phyloP scores from a whole-genome alignment of 768 basidiomycete species.

The Panaeolus cyanescens region DNA sequence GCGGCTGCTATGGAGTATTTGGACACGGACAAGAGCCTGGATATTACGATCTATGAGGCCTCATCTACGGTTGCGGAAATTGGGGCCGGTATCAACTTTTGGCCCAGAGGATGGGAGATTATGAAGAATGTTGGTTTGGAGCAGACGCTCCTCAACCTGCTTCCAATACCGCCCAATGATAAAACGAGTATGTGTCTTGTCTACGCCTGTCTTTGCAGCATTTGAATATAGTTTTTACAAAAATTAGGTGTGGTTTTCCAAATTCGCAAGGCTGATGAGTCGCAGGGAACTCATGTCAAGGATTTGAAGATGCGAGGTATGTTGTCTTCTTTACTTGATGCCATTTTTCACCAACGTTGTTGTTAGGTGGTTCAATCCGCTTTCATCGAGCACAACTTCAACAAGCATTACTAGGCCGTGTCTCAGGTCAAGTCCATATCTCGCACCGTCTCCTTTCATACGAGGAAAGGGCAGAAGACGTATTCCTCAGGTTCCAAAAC shows the following conservation, averaged over 20 bases:
- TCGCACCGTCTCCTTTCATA: slow-evolving; percentile 36
- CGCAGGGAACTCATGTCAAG: slow-evolving; percentile 5
- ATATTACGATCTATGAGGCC: slow-evolving; percentile 46
- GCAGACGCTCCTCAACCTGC: slow-evolving; percentile 13
- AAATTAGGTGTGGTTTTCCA: slow-evolving; percentile 4
- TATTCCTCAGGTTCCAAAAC: slow-evolving; percentile 37
- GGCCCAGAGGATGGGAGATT: slow-evolving; percentile 40
- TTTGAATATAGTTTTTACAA: background rate
- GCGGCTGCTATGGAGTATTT: slow-evolving; percentile 17
- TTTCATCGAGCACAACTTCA: slow-evolving; percentile 42
- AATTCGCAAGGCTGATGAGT: slow-evolving; percentile 10
- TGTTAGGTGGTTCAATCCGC: slow-evolving; percentile 25
- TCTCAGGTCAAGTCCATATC: slow-evolving; percentile 32
- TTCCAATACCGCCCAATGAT: slow-evolving; percentile 16
- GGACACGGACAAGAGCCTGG: slow-evolving; percentile 19
- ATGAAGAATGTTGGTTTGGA: slow-evolving; percentile 40
- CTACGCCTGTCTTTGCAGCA: background rate
- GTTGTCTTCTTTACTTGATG: background rate
- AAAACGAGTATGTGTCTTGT: slow-evolving; percentile 9
- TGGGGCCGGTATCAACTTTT: slow-evolving; percentile 46
- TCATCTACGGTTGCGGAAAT: slow-evolving; percentile 38
- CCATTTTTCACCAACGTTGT: background rate
- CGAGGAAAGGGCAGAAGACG: slow-evolving; percentile 21
- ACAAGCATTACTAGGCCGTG: slow-evolving; percentile 27
- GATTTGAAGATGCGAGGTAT: slow-evolving; percentile 6